These are phyloP conservation scores for Calocera cornea DNA, from an alignment of 768 basidiomycete species.

Conservation along the genomic window DNA sequence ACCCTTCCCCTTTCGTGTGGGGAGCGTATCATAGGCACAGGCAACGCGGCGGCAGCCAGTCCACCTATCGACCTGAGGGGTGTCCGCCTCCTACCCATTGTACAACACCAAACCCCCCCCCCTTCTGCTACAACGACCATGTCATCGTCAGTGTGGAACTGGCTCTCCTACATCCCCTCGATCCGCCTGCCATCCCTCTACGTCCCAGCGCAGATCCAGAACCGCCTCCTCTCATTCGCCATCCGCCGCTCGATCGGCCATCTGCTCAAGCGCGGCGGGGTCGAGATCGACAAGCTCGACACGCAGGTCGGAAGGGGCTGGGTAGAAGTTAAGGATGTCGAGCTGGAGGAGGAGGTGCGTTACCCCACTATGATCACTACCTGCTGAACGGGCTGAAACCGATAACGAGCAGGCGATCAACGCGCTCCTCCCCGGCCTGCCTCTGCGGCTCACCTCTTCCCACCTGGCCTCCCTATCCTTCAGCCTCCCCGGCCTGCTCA, in stretches of 20 bases:
- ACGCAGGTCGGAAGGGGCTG: slow-evolving; percentile 86
- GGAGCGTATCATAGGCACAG: too few species aligned
- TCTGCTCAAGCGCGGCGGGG: slow-evolving; percentile 76
- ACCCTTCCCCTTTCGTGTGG: neutral
- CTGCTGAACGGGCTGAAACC: slow-evolving; percentile 3
- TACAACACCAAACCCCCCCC: neutral
- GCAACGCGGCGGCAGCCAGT: neutral
- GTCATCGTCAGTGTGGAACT: neutral
- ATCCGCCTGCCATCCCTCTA: slow-evolving; percentile 24
- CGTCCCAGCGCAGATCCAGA: slow-evolving; percentile 47
- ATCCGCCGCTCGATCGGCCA: slow-evolving; percentile 73
- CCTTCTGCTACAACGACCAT: neutral
- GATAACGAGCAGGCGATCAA: slow-evolving; percentile 56
- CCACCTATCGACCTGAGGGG: neutral
- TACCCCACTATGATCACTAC: neutral
- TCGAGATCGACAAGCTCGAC: slow-evolving; percentile 76
- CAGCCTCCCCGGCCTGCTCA: slow-evolving; percentile 64
- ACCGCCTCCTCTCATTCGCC: slow-evolving; percentile 78
- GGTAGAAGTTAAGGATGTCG: slow-evolving; percentile 72
- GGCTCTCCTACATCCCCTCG: slow-evolving; percentile 4
- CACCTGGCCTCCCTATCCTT: slow-evolving; percentile 51
- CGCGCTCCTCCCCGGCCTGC: slow-evolving; percentile 46
- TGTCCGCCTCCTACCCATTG: neutral
- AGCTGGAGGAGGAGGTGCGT: slow-evolving; percentile 62
- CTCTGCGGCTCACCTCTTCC: slow-evolving; percentile 54